Conservation (phyloP, 2,329 filamentous ascomycete species). For the Boeremia lycopersici region DNA sequence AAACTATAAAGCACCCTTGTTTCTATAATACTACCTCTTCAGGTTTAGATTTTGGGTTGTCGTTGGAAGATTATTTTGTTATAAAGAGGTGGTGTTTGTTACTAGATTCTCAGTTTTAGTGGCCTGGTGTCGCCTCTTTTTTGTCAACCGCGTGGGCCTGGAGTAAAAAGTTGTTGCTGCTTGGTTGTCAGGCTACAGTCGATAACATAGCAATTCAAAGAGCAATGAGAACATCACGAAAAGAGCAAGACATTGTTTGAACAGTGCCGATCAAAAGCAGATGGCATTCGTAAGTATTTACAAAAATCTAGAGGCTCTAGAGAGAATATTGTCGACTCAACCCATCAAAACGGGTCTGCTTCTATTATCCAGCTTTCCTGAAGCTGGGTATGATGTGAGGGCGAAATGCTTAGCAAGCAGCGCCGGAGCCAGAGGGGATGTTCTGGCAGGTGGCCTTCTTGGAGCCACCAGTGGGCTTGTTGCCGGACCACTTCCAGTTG, state of each 20-base stretch:
- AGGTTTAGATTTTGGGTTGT: too few species aligned
- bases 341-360: slow-evolving; percentile 6
- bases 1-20: too few species aligned
- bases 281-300: slow-evolving; percentile 11
- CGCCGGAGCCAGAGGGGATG: slow-evolving; percentile 40
- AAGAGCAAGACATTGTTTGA: neutral
- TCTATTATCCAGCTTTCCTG: slow-evolving; percentile 1
- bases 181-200: too few species aligned
- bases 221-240: neutral
- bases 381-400: neutral
- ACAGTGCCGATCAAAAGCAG: neutral
- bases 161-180: too few species aligned
- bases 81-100: too few species aligned
- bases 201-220: neutral
- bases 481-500: slow-evolving; percentile 61
- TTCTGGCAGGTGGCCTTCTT: slow-evolving; percentile 41
- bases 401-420: slow-evolving; percentile 36
- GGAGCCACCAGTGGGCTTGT: slow-evolving; percentile 48
- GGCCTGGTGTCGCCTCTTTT: too few species aligned
- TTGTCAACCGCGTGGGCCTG: too few species aligned
- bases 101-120: too few species aligned
- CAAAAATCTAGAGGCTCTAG: neutral
- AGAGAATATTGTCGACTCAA: slow-evolving; percentile 7
- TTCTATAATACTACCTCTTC: too few species aligned
- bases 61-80: too few species aligned